phyloP scores from a whole-genome alignment of 2,329 filamentous ascomycete species.

The Microdochium nivale region DNA sequence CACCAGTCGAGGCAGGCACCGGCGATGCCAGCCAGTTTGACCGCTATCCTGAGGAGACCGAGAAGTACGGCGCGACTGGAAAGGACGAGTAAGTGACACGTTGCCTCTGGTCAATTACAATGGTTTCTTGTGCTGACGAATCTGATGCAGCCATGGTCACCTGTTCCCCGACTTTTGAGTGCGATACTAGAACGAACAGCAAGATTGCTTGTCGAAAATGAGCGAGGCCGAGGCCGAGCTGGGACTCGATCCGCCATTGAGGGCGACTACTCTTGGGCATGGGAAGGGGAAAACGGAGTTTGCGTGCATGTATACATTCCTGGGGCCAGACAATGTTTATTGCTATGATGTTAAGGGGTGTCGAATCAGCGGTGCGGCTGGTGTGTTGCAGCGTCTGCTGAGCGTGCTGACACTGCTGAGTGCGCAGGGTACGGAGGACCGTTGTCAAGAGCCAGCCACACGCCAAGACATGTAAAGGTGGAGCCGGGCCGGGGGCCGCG shows the following conservation, averaged over 20 bases:
- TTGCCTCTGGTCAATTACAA: neutral
- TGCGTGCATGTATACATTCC: neutral
- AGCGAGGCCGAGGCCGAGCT: neutral
- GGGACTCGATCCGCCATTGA: no score
- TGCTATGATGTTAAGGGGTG: neutral
- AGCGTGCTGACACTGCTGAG: no score
- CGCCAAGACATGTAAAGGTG: neutral
- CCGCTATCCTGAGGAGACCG: slow-evolving; percentile 93
- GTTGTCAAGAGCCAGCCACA: neutral
- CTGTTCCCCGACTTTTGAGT: slow-evolving; percentile 64
- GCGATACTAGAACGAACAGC: neutral
- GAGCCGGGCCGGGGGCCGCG: neutral
- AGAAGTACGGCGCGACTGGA: slow-evolving; percentile 74
- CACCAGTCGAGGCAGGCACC: slow-evolving; percentile 85
- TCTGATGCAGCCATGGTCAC: slow-evolving; percentile 50
- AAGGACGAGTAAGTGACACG: slow-evolving; percentile 70
- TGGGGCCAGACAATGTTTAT: neutral
- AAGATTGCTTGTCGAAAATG: neutral
- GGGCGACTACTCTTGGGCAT: neutral
- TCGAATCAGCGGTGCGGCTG: neutral
- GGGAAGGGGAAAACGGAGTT: neutral
- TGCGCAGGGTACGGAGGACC: no score
- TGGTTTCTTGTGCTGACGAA: slow-evolving; percentile 1
- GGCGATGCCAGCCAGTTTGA: slow-evolving; percentile 98
- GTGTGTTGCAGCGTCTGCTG: neutral